Evolutionary conservation across 805 yeast genomes (phyloP).

Genomic region (Nakazawaea siamensis): DNA sequence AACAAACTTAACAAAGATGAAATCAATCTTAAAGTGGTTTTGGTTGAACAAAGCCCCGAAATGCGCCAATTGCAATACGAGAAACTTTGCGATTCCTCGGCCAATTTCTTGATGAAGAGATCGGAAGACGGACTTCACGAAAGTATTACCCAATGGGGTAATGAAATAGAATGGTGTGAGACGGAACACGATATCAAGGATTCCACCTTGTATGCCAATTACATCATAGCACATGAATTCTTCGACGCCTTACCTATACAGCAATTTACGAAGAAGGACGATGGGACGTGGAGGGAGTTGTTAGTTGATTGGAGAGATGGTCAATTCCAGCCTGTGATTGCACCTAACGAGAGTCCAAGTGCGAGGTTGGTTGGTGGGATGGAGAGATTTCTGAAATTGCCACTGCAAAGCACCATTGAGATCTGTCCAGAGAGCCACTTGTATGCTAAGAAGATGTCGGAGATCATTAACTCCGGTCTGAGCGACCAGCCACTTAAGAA

Average conservation of each 20-base stretch:
- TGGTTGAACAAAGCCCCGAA: constrained; percentile 69
- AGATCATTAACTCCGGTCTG: constrained; percentile 28
- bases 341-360: constrained; percentile 55
- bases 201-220: constrained; percentile 34
- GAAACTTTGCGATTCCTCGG: constrained; percentile 31
- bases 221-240: constrained; percentile 76
- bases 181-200: constrained; percentile 40
- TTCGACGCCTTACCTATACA: constrained; percentile 82
- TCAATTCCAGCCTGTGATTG: constrained; percentile 44
- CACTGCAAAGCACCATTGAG: constrained; percentile 54
- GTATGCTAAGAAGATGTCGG: constrained; percentile 44
- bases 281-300: constrained; percentile 70
- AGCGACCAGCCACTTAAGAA: constrained; percentile 14
- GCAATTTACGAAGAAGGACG: constrained; percentile 48
- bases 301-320: constrained; percentile 46
- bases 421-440: constrained; percentile 67
- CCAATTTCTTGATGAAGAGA: constrained; percentile 12
- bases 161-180: constrained; percentile 49
- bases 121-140: constrained; percentile 24
- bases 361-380: constrained; percentile 46
- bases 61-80: constrained; percentile 49
- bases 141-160: constrained; percentile 42
- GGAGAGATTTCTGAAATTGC: constrained; percentile 43
- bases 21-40: constrained; percentile 27
- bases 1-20: constrained; percentile 23